Conservation (phyloP, 768 basidiomycete genomes). For the Kwoniella mangroviensis region DNA sequence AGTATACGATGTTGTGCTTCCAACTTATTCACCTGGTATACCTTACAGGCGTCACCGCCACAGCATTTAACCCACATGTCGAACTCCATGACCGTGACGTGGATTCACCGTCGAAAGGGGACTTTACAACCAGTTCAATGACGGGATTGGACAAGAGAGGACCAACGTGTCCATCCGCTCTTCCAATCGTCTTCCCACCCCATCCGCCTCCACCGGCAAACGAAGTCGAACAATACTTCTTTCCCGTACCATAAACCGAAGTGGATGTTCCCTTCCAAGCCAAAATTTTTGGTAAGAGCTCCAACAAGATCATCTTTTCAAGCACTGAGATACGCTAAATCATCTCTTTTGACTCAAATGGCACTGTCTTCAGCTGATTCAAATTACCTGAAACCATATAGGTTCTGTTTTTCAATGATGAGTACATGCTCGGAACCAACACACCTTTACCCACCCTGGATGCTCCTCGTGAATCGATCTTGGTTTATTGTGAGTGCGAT, state of each 20-base stretch:
- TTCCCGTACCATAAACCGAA: background rate
- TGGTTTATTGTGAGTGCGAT: no score
- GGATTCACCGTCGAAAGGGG: background rate
- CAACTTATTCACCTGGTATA: background rate
- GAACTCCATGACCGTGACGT: background rate
- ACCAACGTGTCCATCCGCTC: background rate
- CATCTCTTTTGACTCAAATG: no score
- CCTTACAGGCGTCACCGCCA: background rate
- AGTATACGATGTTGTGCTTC: background rate
- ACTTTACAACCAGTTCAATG: no score
- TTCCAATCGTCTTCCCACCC: constrained; percentile 2
- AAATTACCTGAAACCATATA: no score
- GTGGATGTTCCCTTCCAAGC: background rate
- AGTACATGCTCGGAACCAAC: no score
- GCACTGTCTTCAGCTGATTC: no score
- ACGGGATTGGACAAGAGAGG: background rate
- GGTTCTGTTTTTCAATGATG: no score
- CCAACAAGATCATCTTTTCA: no score
- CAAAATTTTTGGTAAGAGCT: no score
- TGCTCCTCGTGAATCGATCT: no score
- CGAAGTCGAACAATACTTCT: background rate
- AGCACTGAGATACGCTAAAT: no score
- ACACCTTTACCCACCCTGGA: no score
- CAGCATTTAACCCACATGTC: background rate
- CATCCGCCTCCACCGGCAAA: background rate